Base-by-base conservation (phyloP, 352 stramenopile species). In the Pythium apleroticum region DNA sequence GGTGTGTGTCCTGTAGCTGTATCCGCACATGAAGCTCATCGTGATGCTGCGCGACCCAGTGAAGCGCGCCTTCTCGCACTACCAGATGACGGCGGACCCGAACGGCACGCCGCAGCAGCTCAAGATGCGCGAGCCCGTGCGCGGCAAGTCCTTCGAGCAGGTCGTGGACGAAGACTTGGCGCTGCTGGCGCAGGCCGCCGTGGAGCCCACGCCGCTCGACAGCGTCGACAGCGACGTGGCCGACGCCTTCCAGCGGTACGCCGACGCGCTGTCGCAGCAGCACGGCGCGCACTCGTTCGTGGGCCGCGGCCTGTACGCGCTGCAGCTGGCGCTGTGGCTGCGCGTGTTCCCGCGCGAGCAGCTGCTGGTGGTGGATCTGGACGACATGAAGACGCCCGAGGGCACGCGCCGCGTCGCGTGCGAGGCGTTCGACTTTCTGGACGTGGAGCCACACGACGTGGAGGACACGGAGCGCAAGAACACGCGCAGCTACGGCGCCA, bases 21-120 rank as follows among this genome's bases (percentile, higher is more conserved):
- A 81, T 46, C 77, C 82, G 0, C 43, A 81, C 31, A 84, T 81
- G 57, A 82, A 84, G 57, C 76, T 98, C 20, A 88, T 98, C 63
- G 90, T 98, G 37, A 97, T 98, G 78, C 73, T 98, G 37, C 82
- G 95, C n/a, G 81, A 98, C 74, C 95, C 95, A 0, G 88, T 97
- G n/a, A 83, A 90, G 64, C 81, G 95, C 49, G 91, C 90, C 15
- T 89, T 89, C 65, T 97, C 88, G 24, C 95, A 98, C 63, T 98
- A 90, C 73, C 84, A 96, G 55, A 98, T 98, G 95, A 96, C 96
- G 0, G 91, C 88, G 6, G 93, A 96, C 31, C 63, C 65, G 4
- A 78, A 75, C 15, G 90, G 91, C 28, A 96, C 86, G 31, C 65
- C 78, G 1, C 74, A 72, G n/a, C 93, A 98, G 76, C 70, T 96